These are phyloP conservation scores for Hortiboletus campestris DNA, from an alignment of 768 basidiomycete species.

Conservation along the genomic window DNA sequence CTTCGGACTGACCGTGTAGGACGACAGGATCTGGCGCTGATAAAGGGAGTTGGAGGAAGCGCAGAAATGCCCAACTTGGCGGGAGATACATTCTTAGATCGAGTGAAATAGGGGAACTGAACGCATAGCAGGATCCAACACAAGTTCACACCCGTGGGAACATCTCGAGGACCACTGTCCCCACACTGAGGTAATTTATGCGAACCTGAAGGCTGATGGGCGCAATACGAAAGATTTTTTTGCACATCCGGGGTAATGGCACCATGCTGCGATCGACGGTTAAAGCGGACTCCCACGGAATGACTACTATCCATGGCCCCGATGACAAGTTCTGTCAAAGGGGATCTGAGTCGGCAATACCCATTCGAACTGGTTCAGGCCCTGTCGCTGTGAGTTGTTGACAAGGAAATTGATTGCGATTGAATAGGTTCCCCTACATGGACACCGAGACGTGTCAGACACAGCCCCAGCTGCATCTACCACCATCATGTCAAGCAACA, in stretches of 20 bases:
- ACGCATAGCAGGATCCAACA: neutral
- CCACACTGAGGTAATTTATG: neutral
- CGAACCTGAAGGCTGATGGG: neutral
- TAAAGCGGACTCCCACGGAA: neutral
- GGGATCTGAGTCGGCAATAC: neutral
- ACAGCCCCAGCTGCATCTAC: neutral
- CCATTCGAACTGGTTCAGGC: neutral
- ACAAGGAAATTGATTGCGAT: too few species aligned
- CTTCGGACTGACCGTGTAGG: neutral
- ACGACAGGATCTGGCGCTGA: neutral
- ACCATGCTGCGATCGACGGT: neutral
- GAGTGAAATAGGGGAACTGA: neutral
- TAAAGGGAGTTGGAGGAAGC: conserved; percentile 8
- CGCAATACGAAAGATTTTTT: neutral
- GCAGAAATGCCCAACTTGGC: neutral
- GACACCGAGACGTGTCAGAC: neutral
- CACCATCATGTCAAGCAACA: conserved; percentile 30
- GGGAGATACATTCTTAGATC: conserved; percentile 16
- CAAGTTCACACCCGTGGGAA: neutral
- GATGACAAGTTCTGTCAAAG: too few species aligned
- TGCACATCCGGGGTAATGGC: neutral
- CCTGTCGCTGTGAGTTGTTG: too few species aligned
- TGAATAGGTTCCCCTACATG: too few species aligned
- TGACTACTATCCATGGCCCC: neutral
- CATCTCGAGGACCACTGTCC: too few species aligned